A percentile compares a stretch with the other conserved stretches of the same genome.
phyloP scores from a whole-genome alignment of 2,329 filamentous ascomycete species.

The Fusarium drepaniforme region DNA sequence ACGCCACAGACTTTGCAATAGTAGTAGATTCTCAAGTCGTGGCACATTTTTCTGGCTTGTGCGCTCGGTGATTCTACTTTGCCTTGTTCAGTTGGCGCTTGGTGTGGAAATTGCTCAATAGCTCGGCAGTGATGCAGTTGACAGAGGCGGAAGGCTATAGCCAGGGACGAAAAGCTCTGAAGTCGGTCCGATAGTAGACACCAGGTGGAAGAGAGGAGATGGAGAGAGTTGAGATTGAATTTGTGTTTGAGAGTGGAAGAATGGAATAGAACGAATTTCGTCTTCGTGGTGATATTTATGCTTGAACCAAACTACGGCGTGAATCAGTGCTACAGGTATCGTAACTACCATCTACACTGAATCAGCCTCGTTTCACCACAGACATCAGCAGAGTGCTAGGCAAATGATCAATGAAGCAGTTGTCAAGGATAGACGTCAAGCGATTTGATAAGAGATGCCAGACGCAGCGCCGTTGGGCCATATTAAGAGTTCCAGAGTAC shows the following conservation, averaged over 20 bases:
- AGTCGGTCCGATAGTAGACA: no score
- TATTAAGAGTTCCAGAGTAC: not conserved
- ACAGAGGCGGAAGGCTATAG: not conserved
- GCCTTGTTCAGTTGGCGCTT: not conserved
- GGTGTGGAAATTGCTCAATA: not conserved
- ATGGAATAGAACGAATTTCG: not conserved
- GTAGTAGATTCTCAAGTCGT: not conserved
- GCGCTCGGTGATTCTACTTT: not conserved
- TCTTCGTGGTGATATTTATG: not conserved
- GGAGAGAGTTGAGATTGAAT: not conserved
- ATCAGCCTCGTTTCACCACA: not conserved
- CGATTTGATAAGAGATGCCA: not conserved
- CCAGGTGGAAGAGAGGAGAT: not conserved
- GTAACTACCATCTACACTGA: not conserved
- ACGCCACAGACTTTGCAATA: not conserved
- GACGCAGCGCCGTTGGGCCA: not conserved
- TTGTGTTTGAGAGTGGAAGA: not conserved
- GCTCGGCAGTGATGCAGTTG: not conserved
- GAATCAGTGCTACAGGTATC: not conserved
- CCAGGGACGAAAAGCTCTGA: not conserved
- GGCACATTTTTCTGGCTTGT: not conserved
- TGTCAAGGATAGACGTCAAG: not conserved
- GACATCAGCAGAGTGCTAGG: not conserved
- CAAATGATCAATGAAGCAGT: not conserved
- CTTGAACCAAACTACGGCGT: not conserved